phyloP scores from a whole-genome alignment of 306 rosid genomes.

The Alnus glutinosa region DNA sequence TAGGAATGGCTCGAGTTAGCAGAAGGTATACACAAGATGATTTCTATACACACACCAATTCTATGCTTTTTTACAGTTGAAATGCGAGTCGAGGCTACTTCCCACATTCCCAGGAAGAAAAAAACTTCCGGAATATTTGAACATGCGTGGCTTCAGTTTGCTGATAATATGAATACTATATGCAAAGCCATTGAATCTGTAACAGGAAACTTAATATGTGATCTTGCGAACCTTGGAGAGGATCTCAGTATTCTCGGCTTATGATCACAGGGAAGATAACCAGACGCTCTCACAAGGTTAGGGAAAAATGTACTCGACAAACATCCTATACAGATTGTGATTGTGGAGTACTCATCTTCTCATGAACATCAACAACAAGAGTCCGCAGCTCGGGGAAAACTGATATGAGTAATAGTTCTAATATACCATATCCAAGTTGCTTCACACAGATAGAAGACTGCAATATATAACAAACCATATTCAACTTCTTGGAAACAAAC shows the following conservation, averaged over 20 bases:
- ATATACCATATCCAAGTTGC: conserved; percentile 79
- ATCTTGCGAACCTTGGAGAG: conserved; percentile 22
- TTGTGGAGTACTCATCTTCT: conserved; percentile 41
- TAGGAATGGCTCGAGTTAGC: conserved; percentile 28
- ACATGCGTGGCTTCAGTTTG: background rate
- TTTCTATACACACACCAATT: conserved; percentile 43
- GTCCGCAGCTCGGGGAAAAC: conserved; percentile 82
- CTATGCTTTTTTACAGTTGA: conserved; percentile 47
- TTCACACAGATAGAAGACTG: conserved; percentile 83
- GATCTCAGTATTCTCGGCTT: conserved; percentile 17
- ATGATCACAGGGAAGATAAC: conserved; percentile 30
- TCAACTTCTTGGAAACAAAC: background rate
- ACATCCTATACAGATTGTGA: conserved; percentile 51
- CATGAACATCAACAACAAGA: conserved; percentile 64
- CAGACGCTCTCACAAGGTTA: conserved; percentile 21
- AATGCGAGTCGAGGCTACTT: conserved; percentile 16
- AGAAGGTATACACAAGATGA: conserved; percentile 27
- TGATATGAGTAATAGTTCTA: conserved; percentile 70
- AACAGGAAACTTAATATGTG: background rate
- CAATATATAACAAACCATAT: conserved; percentile 6
- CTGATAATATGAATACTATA: conserved; percentile 12
- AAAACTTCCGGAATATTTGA: conserved; percentile 11
- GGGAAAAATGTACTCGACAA: background rate
- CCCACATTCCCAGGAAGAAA: conserved; percentile 18
- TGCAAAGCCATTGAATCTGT: background rate